A percentile compares a stretch with the other conserved stretches of the same genome.
Conservation (phyloP, 108 stramenopile species). For the Cyclotella sp. region DNA sequence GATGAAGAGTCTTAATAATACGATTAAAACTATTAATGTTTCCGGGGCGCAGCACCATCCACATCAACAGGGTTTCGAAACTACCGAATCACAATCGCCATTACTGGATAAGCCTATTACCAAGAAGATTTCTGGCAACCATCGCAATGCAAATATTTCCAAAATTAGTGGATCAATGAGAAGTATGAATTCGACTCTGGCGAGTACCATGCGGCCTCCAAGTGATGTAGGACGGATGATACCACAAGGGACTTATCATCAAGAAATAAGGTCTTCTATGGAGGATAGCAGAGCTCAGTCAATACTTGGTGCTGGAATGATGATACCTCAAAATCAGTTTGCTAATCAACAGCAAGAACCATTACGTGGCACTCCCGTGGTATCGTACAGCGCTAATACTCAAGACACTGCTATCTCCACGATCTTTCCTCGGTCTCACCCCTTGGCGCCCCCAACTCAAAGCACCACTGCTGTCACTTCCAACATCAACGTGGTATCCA, state of each 20-base stretch:
- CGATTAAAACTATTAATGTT: conserved; percentile 4
- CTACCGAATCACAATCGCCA: too few species aligned
- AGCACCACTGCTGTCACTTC: conserved; percentile 4
- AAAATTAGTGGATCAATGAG: conserved; percentile 13
- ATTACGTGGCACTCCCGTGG: neutral
- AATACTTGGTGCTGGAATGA: neutral
- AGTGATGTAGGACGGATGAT: neutral
- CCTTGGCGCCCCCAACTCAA: conserved; percentile 11
- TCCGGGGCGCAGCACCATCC: too few species aligned
- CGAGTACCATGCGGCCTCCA: conserved; percentile 7
- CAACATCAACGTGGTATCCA: conserved; percentile 62
- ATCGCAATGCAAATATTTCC: neutral
- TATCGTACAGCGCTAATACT: too few species aligned
- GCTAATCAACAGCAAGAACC: conserved; percentile 12
- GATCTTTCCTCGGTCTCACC: neutral
- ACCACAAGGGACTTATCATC: too few species aligned
- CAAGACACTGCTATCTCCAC: too few species aligned
- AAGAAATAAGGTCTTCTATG: neutral
- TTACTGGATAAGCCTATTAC: too few species aligned
- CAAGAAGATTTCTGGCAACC: neutral
- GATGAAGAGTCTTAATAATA: conserved; percentile 22
- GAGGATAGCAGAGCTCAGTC: neutral
- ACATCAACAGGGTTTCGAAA: too few species aligned
- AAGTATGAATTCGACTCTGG: conserved; percentile 14
- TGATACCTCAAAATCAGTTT: conserved; percentile 1